Evolutionary conservation across 2,329 filamentous ascomycete genomes (phyloP), one percentile per base, ranked within the genome.

Genomic region (Metarhizium guizhouense): DNA sequence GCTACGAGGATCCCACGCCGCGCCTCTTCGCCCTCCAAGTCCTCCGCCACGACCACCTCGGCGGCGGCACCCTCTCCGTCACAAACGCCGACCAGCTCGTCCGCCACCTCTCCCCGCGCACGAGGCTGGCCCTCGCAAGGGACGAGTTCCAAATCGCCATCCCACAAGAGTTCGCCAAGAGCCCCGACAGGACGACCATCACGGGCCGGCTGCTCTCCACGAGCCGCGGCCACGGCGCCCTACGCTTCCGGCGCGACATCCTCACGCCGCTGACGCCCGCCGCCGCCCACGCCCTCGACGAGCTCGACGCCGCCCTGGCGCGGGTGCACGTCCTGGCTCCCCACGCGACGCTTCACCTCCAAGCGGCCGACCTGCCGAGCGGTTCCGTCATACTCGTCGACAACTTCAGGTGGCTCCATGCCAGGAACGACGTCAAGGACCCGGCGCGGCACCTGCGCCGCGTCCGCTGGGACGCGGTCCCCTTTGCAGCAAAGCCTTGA

Each of bases 11-110:
- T 1, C 57, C 59, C 0, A 64, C 70, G 1, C 72, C 73, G 2
- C 55, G 68, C 3, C 74, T 67, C 50, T 74, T 76, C 50, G 73
- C 72, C 0, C 65, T 75, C 0, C 73, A 75, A 16, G 71, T 75
- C 0, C 65, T 76, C 0, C 71, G 67, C n/a, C 65, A 68, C 20
- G 73, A 76, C 56, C 64, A 65, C 0, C 66, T 53, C n/a, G 71
- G 73, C 3, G 72, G 73, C 0, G 73, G 73, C 0, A 73, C 71
- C 0, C 61, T 75, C 0, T 75, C 72, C 1, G 62, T 69, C 16
- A 63, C 74, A 64, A 71, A 67, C 20, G 38, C 70, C 7, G 60
- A 65, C 13, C 59, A 57, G 5, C 61, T 72, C 16, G 53, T 61
- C 38, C 20, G 56, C 11, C 55, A 64, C 1, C 61, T 73, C 0